phyloP scores from a whole-genome alignment of 1,284 basidiomycete genomes.

The Chondrostereum purpureum region DNA sequence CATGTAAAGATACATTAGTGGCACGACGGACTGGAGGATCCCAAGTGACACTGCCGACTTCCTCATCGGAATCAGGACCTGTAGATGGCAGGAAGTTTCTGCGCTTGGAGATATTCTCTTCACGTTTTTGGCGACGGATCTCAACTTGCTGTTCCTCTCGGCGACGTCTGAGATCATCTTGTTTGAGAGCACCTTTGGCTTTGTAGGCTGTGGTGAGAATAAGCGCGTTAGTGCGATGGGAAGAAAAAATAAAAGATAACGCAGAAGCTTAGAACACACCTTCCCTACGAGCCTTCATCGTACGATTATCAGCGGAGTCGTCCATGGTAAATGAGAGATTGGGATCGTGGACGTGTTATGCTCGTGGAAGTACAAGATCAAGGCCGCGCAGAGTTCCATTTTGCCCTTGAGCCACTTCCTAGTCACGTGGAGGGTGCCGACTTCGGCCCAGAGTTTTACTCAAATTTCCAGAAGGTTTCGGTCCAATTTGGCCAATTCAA shows the following conservation, averaged over 20 bases:
- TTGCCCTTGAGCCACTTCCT: neutral
- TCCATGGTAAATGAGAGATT: neutral
- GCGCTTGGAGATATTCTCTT: slow-evolving; percentile 95
- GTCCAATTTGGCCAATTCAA: neutral
- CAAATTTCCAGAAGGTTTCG: too few relatives aligned
- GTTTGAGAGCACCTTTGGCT: slow-evolving; percentile 79
- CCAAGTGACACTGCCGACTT: slow-evolving; percentile 64
- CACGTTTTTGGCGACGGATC: slow-evolving; percentile 45
- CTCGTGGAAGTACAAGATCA: neutral
- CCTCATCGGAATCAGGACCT: slow-evolving; percentile 81
- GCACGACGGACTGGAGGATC: slow-evolving; percentile 61
- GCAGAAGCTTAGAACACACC: neutral
- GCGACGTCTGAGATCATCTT: slow-evolving; percentile 85
- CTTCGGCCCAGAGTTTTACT: too few relatives aligned
- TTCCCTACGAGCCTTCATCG: neutral
- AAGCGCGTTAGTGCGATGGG: slow-evolving; percentile 24
- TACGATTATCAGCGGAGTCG: neutral
- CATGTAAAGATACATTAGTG: slow-evolving; percentile 9
- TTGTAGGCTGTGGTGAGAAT: slow-evolving; percentile 42
- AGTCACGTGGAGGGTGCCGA: too few relatives aligned
- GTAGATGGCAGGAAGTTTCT: slow-evolving; percentile 80
- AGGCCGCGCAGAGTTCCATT: neutral
- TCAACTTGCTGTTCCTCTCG: slow-evolving; percentile 97
- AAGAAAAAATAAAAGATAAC: neutral
- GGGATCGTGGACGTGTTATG: neutral